A percentile compares a stretch with the other conserved stretches of the same genome.
These are phyloP conservation scores for Suillus cothurnatus DNA, from an alignment of 768 basidiomycete genomes.

Conservation along the genomic window DNA sequence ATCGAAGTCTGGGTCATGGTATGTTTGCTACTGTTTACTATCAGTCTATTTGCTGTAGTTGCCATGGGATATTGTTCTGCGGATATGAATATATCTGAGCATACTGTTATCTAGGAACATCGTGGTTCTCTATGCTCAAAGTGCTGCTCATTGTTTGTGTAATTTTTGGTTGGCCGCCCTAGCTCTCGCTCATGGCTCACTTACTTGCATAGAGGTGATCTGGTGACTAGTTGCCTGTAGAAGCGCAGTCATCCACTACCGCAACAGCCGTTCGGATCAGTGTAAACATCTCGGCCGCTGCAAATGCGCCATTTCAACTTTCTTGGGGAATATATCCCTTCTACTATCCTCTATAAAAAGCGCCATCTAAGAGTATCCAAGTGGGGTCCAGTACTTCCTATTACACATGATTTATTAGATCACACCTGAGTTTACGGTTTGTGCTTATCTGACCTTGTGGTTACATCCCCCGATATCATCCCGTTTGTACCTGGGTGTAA, in stretches of 20 bases:
- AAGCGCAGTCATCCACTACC: background rate
- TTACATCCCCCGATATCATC: too few relatives aligned
- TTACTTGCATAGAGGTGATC: background rate
- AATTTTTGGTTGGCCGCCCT: background rate
- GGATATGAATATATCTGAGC: background rate
- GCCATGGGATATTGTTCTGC: background rate
- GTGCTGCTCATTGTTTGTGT: background rate
- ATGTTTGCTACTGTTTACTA: background rate
- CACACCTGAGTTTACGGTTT: too few relatives aligned
- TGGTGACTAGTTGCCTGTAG: background rate
- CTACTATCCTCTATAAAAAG: background rate
- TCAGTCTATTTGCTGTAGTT: background rate
- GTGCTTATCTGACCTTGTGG: too few relatives aligned
- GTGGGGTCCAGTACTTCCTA: too few relatives aligned
- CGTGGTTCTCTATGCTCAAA: background rate
- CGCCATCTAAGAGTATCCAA: background rate
- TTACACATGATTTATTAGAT: too few relatives aligned
- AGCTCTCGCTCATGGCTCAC: background rate
- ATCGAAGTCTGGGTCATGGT: background rate
- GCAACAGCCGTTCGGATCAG: background rate
- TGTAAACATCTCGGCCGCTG: background rate
- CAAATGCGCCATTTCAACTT: background rate
- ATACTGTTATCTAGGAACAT: background rate
- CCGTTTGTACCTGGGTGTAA: too few relatives aligned
- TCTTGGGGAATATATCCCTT: background rate